Percentiles rank a stretch among this genome's conserved stretches.
phyloP scores from a whole-genome alignment of 305 asterid genomes.

The Euphrasia arctica region DNA sequence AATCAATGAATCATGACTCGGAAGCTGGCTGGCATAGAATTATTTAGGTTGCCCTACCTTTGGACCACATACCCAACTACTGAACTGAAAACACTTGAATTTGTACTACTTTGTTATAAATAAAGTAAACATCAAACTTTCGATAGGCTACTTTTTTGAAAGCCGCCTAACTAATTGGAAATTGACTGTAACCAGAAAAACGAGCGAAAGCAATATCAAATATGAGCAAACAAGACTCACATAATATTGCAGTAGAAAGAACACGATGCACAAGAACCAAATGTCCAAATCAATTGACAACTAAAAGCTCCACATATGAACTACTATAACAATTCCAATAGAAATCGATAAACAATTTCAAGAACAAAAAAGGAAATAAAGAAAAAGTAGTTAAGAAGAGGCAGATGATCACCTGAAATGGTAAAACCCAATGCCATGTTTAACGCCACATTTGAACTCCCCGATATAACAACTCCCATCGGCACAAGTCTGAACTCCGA shows the following conservation, averaged over 20 bases:
- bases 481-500: slow-evolving; percentile 74
- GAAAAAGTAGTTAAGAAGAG: background rate
- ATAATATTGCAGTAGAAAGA: slow-evolving; percentile 1
- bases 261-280: background rate
- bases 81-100: slow-evolving; percentile 9
- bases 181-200: slow-evolving; percentile 12
- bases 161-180: slow-evolving; percentile 14
- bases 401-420: slow-evolving; percentile 57
- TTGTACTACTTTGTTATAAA: background rate
- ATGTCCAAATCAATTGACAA: background rate
- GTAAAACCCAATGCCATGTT: slow-evolving; percentile 86
- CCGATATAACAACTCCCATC: slow-evolving; percentile 86
- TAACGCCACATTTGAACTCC: slow-evolving; percentile 68
- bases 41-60: slow-evolving; percentile 25
- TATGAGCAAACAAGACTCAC: background rate
- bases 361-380: slow-evolving; percentile 2
- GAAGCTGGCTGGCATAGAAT: slow-evolving; percentile 17
- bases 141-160: slow-evolving; percentile 14
- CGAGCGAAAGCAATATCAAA: background rate
- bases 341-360: slow-evolving; percentile 13
- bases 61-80: slow-evolving; percentile 29
- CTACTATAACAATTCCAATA: background rate
- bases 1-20: slow-evolving; percentile 9
- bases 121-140: slow-evolving; percentile 15
- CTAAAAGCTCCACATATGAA: background rate